Percentiles rank a stretch among this genome's conserved stretches.
phyloP scores from a whole-genome alignment of 108 stramenopile genomes.

The Fistulifera pelliculosa region DNA sequence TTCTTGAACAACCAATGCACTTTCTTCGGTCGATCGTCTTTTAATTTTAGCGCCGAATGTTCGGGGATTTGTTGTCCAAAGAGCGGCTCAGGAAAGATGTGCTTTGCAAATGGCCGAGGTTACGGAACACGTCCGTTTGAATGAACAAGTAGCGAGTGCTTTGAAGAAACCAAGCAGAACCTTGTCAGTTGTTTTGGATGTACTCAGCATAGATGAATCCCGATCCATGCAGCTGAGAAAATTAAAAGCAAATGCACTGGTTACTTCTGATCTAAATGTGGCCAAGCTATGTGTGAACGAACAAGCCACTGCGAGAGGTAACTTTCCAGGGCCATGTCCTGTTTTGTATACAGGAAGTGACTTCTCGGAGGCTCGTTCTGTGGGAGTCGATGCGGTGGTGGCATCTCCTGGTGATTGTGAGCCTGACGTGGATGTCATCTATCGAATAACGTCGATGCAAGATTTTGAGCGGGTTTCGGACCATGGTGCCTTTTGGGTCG shows the following conservation, averaged over 20 bases:
- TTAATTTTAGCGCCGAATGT: too few species aligned
- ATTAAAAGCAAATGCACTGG: conserved; percentile 29
- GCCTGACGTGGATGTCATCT: conserved; percentile 33
- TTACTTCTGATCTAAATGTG: conserved; percentile 16
- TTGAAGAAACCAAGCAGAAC: conserved; percentile 38
- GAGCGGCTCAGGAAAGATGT: too few species aligned
- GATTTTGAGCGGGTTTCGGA: conserved; percentile 24
- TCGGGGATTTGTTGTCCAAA: too few species aligned
- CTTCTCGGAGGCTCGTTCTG: conserved; percentile 12
- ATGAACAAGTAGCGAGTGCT: conserved; percentile 5
- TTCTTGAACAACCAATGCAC: too few species aligned
- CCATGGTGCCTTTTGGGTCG: conserved; percentile 28
- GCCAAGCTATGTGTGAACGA: conserved; percentile 19
- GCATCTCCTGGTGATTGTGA: conserved; percentile 4
- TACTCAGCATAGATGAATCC: conserved; percentile 8
- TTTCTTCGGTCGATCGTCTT: too few species aligned
- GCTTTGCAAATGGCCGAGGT: too few species aligned
- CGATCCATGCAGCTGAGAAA: conserved; percentile 58
- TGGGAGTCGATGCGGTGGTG: conserved; percentile 30
- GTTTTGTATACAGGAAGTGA: conserved; percentile 14
- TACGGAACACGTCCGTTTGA: too few species aligned
- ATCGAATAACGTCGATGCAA: conserved; percentile 24
- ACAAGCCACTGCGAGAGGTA: conserved; percentile 29
- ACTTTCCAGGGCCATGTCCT: conserved; percentile 38
- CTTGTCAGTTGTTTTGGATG: conserved; percentile 37